Evolutionary conservation across 164 flowering plant genomes (phyloP).

Genomic region (Cinnamomum chago): DNA sequence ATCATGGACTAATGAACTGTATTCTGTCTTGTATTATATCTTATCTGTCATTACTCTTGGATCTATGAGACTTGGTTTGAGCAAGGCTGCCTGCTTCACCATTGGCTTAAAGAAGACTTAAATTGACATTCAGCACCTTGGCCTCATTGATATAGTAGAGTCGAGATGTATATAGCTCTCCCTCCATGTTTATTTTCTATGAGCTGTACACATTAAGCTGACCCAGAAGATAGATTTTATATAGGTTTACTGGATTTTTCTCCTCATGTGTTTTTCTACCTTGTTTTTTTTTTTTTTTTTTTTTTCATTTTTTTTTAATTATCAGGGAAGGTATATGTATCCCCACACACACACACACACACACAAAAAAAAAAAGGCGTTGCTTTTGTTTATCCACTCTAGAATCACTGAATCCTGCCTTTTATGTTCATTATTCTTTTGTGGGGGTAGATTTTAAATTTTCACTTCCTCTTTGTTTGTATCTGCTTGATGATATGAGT

Average conservation of each 20-base stretch:
- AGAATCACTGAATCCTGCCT: too few relatives aligned
- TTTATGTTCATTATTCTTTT: too few relatives aligned
- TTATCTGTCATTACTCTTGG: background rate
- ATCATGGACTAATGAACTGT: background rate
- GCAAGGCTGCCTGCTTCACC: background rate
- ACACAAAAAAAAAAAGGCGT: too few relatives aligned
- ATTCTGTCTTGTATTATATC: background rate
- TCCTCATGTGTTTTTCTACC: background rate
- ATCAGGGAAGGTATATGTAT: too few relatives aligned
- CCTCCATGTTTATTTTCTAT: background rate
- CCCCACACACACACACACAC: too few relatives aligned
- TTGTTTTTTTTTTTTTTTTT: too few relatives aligned
- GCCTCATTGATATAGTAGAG: too few relatives aligned
- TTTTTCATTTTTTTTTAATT: too few relatives aligned
- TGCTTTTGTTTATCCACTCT: too few relatives aligned
- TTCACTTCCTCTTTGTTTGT: background rate
- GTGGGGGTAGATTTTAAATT: too few relatives aligned
- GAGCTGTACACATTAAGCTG: background rate
- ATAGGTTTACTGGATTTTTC: background rate
- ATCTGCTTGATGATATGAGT: background rate
- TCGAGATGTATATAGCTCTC: too few relatives aligned
- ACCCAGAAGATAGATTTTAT: background rate
- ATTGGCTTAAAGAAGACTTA: background rate
- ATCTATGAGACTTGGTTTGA: background rate
- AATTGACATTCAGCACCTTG: background rate